Base-by-base conservation (phyloP, 1,139 yeast species). In the Meyerozyma elateridarum region DNA sequence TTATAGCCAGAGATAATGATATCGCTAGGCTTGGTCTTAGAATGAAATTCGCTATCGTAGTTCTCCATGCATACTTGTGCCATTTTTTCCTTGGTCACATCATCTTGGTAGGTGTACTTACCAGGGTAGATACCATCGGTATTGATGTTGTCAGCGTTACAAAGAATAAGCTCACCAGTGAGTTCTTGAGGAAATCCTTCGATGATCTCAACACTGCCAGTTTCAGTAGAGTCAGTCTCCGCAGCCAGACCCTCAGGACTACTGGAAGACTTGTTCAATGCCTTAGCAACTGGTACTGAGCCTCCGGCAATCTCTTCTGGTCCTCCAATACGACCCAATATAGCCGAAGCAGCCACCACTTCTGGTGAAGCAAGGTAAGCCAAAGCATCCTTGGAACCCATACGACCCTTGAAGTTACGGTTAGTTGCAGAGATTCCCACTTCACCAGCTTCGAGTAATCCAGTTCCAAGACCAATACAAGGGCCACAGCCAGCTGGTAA, bases 401-500 rank as follows among this genome's bases (percentile, higher is more conserved):
- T 91, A 66, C 99, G 79, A 37, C 99, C 99, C 65, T 93, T 93
- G 72, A 91, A 91, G 61, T 91, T 91, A 66, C 99, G 79, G 67
- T 91, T 91, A 6, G 98, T 93, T 37, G 98, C 98, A 45, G 96
- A 85, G 51, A 91, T 93, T 42, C 99, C 98, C 36, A 93, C 94
- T 59, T 91, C 96, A 28, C 98, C 98, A 29, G 87, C 91, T 59
- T 91, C 79, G 48, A 91, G 70, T 41, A 91, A 68, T 33, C 99
- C 99, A 22, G 93, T 73, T 39, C 99, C 99, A 36, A 91, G 72
- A 28, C 99, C 99, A 52, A 91, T 91, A 66, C 99, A 91, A 22
- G 99, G 99, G 30, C 99, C 99, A 64, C 99, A 91, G 15, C 99
- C 99, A 13, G 98, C 95, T 12, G 97, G 97, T 47, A 91, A 74